Percentiles rank a stretch among this genome's conserved stretches.
Evolutionary conservation across 2,329 filamentous ascomycete genomes (phyloP).

Genomic region (Ramularia endophylla): DNA sequence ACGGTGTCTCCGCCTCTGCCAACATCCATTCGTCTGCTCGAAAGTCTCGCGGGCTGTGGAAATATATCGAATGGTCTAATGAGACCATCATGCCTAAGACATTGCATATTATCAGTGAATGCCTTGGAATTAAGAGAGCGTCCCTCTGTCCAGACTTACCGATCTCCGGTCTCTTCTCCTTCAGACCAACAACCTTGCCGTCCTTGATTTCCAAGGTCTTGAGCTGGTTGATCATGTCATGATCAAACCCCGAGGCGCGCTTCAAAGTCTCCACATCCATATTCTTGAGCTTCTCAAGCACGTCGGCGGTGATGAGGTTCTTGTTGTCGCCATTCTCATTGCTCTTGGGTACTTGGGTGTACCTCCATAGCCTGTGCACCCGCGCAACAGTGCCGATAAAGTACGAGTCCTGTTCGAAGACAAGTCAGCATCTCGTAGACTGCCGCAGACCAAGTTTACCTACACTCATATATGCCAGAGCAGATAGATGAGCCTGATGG

Average conservation of each 20-base stretch:
- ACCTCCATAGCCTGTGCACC: constrained; percentile 74
- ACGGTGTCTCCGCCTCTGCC: constrained; percentile 72
- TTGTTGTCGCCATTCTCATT: constrained; percentile 19
- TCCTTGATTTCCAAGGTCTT: constrained; percentile 34
- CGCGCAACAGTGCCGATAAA: constrained; percentile 86
- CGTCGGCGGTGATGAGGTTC: constrained; percentile 32
- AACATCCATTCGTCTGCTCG: constrained; percentile 67
- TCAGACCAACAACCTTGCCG: constrained; percentile 41
- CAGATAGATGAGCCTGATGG: constrained; percentile 73
- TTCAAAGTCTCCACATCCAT: constrained; percentile 41
- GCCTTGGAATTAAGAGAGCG: too few species aligned
- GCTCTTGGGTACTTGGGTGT: constrained; percentile 38
- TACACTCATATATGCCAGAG: constrained; percentile 78
- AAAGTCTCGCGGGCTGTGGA: constrained; percentile 47
- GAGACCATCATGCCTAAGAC: constrained; percentile 90
- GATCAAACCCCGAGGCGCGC: constrained; percentile 38
- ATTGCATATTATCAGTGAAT: too few species aligned
- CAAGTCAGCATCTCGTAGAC: not conserved
- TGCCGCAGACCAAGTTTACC: not conserved
- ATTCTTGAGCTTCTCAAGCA: constrained; percentile 39
- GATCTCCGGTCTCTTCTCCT: constrained; percentile 54
- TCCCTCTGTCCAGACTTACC: too few species aligned
- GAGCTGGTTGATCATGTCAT: constrained; percentile 50
- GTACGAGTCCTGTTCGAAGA: constrained; percentile 61
- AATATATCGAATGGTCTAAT: constrained; percentile 63